Evolutionary conservation across 2,329 filamentous ascomycete genomes (phyloP), one percentile per base, ranked within the genome.

Genomic region (Xylariomycetidae sp.): DNA sequence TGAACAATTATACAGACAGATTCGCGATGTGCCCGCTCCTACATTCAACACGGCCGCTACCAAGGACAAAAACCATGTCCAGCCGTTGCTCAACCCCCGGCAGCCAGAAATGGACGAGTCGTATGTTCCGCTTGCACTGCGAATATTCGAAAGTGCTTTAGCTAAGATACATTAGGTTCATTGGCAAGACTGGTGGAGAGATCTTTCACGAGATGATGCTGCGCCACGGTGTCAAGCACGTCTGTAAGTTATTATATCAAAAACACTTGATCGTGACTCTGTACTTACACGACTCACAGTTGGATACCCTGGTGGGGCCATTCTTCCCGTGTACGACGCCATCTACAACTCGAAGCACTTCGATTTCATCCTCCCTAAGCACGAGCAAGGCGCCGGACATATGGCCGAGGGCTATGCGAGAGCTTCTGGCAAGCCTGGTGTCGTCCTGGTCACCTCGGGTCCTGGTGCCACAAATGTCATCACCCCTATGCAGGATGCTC

Each of bases 181-280:
- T 96, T 55, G 90, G 90, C 44, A 90, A 89, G 73, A 94, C 79
- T 31, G 90, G 92, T 57, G 92, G 92, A 57, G 82, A 95, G 63
- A 95, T 96, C 51, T 95, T 96, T 64, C 89, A 96, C 63, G 90
- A 96, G 67, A 96, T 96, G 90, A 95, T 98, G 89, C 73, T 94
- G 42, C 76, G 90, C 55, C 85, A 90, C 51, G 76, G 72, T 50
- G 90, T 98, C 36, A 92, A 95, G 68, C 87, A 95, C 61, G 76
- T 96, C 56, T 96, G 87, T 94, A 72, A 57, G 86, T 81, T 19
- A 10, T 19, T 6, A 29, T 36, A 34, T 29, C 19, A 33, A 26
- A 13, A 25, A 22, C 27, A 23, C 28, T 30, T 36, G 20, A 34
- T 22, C 3, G 27, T 32, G 27, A 40, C 24, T 34, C 28, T 24